These are phyloP conservation scores for Trypanosoma rangeli DNA, from an alignment of 208 protist genomes.

Conservation along the genomic window DNA sequence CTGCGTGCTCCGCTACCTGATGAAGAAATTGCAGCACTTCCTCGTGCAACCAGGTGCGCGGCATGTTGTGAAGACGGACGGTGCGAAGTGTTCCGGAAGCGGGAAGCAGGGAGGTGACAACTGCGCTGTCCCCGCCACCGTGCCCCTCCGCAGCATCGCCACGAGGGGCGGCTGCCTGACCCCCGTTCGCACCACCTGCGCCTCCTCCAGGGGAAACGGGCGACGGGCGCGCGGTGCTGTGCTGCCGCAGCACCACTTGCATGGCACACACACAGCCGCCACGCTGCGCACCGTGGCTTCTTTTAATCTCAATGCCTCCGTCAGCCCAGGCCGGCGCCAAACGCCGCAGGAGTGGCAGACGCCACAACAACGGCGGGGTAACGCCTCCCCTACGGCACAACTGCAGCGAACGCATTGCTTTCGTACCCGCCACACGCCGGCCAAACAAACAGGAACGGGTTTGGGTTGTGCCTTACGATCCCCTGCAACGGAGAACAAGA, in stretches of 20 bases:
- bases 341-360: neutral
- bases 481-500: too few species aligned
- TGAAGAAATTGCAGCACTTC: slow-evolving; percentile 84
- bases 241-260: neutral
- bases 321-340: neutral
- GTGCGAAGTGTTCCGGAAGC: neutral
- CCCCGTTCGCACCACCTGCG: neutral
- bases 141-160: neutral
- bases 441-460: neutral
- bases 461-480: neutral
- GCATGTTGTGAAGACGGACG: slow-evolving; percentile 73
- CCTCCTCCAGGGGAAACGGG: neutral
- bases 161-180: neutral
- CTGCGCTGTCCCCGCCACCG: neutral
- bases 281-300: neutral
- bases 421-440: neutral
- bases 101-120: neutral
- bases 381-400: neutral
- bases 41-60: slow-evolving; percentile 80
- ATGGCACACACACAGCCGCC: neutral
- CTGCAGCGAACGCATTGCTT: neutral
- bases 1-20: slow-evolving; percentile 63
- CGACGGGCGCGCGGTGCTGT: neutral
- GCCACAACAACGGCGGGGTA: neutral
- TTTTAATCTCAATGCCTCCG: neutral